Evolutionary conservation across 371 early-diverging fungal genomes (phyloP), one percentile per base, ranked within the genome.

Genomic region (Rhizopus sp.): DNA sequence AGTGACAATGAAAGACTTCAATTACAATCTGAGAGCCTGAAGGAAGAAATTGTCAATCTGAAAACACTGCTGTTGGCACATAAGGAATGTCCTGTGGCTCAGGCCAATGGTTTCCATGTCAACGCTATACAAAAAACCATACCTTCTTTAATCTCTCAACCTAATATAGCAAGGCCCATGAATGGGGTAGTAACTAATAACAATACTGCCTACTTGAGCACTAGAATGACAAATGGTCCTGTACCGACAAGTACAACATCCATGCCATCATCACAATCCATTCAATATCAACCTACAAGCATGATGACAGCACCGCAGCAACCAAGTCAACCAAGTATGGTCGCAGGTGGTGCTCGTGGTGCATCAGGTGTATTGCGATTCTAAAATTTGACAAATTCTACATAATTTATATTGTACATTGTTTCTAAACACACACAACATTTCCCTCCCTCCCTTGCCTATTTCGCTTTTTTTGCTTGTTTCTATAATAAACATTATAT

Each of bases 41-140:
- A 91, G 38, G 92, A 92, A 63, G 85, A 88, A 56, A 84, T 91
- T 52, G 70, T 89, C 50, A 86, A 84, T 46, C 64, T 92, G 48
- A 90, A 88, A 62, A 87, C 92, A 3, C 56, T 92, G 47, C 63
- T 93, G 45, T 88, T 84, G 1, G 79, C 81, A 1, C 91, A 89
- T 57, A 73, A 76, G 47, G 79, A 86, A 17, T 90, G 91, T 50
- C 57, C 59, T 9, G 78, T 88, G 29, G 85, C 89, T 1, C 84
- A 86, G 53, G 77, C 86, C 7, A 88, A 85, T 59, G 90, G 88
- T 5, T 76, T 76, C 34, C 63, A 63, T 38, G 45, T 65, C 30
- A 63, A 46, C 33, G 51, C 66, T 39, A 56, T 70, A 42, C 70
- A 69, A 46, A 70, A 70, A 37, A 13, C 56, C 1, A 61, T 65